Base-by-base conservation (phyloP, 208 protist genomes). In the Acanthamoeba healyi region DNA sequence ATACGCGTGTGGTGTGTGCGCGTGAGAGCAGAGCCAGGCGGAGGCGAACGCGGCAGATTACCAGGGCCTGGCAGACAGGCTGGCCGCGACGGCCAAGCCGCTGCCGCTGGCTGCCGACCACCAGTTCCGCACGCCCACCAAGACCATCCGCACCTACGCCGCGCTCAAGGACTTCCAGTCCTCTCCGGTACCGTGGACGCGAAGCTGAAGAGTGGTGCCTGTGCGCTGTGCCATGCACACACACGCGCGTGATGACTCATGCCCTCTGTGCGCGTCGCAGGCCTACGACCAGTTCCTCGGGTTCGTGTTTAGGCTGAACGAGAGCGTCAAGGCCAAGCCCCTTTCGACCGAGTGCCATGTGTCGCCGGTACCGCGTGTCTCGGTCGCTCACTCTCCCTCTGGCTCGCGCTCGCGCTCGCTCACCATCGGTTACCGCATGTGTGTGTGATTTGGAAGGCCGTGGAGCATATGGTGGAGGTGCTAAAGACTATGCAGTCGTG, bases 61-160 rank as follows among this genome's bases (percentile, higher is more conserved):
- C 29, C 2, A 38, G n/a, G 24, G 3, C n/a, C 36, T 74, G 15
- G 9, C n/a, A 2, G 65, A 74, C 9, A 3, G 65, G 36, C 36
- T 74, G 65, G 10, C 26, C 15, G n/a, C n/a, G n/a, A 5, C 65
- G 5, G n/a, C 65, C 65, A 74, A 74, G 65, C 65, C 65, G 7
- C 36, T 17, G 65, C 36, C 32, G 32, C 32, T 74, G 10, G 65
- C 36, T 4, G 9, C 65, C 12, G 65, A 74, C 32, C 65, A 74
- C 36, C 65, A 38, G n/a, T 74, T 74, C 36, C 65, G 36, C n/a
- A 17, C 38, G 9, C 65, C 65, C 65, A 38, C 65, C 65, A 74
- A 74, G 65, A 42, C 65, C 65, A 74, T 74, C 65, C 65, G 65
- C 65, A 42, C 65, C 65, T 42, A 74, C 65, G 65, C n/a, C n/a